phyloP scores from a whole-genome alignment of 177 flowering plant species.

The Tripterygium wilfordii region DNA sequence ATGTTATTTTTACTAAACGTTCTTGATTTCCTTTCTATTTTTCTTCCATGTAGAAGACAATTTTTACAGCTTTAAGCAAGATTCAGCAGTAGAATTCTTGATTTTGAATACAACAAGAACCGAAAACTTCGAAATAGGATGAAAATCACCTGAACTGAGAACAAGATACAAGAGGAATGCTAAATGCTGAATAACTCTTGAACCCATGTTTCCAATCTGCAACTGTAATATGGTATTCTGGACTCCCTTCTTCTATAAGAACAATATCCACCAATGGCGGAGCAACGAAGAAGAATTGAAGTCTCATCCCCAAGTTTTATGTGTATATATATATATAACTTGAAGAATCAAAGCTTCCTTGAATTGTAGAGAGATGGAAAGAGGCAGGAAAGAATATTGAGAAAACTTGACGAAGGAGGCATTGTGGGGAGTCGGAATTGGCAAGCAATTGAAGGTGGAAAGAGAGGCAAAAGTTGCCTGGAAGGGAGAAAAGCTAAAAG shows the following conservation, averaged over 20 bases:
- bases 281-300: constrained; percentile 24
- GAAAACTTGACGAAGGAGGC: constrained; percentile 88
- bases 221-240: constrained; percentile 6
- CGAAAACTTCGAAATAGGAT: not conserved
- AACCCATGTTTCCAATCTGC: constrained; percentile 31
- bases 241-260: not conserved
- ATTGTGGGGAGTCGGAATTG: constrained; percentile 36
- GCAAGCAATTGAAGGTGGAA: constrained; percentile 70
- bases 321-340: constrained; percentile 21
- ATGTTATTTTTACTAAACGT: no score
- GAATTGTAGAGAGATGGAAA: constrained; percentile 26
- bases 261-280: constrained; percentile 14
- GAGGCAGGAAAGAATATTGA: constrained; percentile 41
- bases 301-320: constrained; percentile 12
- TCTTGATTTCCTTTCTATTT: no score
- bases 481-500: constrained; percentile 19
- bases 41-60: no score
- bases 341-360: constrained; percentile 75
- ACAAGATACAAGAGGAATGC: constrained; percentile 31
- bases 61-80: no score
- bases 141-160: constrained; percentile 45
- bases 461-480: constrained; percentile 28
- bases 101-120: not conserved
- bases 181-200: constrained; percentile 12
- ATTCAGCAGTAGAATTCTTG: not conserved